phyloP scores from a whole-genome alignment of 2,329 filamentous ascomycete species.

The Hymenoscyphus repandus region DNA sequence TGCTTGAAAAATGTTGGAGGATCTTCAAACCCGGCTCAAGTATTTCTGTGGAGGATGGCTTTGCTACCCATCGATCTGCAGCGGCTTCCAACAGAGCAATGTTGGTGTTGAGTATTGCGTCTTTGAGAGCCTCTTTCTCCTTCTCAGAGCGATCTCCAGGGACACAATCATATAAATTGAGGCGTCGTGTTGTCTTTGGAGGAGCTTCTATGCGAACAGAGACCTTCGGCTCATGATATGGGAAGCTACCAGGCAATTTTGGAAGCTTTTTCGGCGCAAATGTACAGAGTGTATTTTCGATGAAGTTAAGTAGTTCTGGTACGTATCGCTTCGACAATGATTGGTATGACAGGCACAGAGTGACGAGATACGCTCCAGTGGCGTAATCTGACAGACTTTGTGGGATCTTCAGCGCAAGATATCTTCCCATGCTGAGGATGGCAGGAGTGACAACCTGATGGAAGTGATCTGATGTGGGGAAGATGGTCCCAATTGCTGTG shows the following conservation, averaged over 20 bases:
- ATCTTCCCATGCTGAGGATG: slow-evolving; percentile 76
- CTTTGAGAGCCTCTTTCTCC: slow-evolving; percentile 39
- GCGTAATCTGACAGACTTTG: slow-evolving; percentile 60
- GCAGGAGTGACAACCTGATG: slow-evolving; percentile 91
- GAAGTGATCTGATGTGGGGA: slow-evolving; percentile 95
- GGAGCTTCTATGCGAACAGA: slow-evolving; percentile 46
- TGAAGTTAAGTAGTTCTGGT: slow-evolving; percentile 81
- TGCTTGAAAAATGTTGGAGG: slow-evolving; percentile 55
- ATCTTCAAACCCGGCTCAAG: slow-evolving; percentile 60
- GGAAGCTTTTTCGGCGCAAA: slow-evolving; percentile 53
- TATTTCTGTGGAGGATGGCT: slow-evolving; percentile 72
- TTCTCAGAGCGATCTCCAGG: slow-evolving; percentile 19
- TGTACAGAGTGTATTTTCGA: slow-evolving; percentile 65
- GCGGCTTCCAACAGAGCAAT: slow-evolving; percentile 61
- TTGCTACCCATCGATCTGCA: slow-evolving; percentile 67
- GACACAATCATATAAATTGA: slow-evolving; percentile 56
- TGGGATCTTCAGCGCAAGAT: slow-evolving; percentile 72
- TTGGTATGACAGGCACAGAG: slow-evolving; percentile 78
- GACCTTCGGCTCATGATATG: slow-evolving; percentile 50
- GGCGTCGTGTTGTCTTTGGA: slow-evolving; percentile 42
- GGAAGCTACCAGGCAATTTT: slow-evolving; percentile 50
- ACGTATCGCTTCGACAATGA: slow-evolving; percentile 78
- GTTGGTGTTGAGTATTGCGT: slow-evolving; percentile 57
- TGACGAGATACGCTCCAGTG: slow-evolving; percentile 72
- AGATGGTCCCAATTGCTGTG: slow-evolving; percentile 77